Evolutionary conservation across 441 rosid species (phyloP), one percentile per base, ranked within the genome.

Genomic region (Pelargonium fulgidum): DNA sequence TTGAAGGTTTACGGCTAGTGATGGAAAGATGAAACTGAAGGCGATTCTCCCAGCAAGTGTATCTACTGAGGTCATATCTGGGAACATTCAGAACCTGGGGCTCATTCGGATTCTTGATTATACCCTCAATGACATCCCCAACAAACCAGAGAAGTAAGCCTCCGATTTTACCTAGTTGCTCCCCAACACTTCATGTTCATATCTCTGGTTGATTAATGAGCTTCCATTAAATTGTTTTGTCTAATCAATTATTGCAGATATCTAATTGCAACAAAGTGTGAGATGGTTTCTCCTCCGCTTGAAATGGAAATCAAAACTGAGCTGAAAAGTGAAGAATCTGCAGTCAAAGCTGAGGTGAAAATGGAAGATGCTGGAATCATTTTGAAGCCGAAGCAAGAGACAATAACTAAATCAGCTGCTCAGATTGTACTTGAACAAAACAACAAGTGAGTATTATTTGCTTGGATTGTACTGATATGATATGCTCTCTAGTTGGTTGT

Each of bases 351-450:
- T 42, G 85, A 78, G 41, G 50, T 26, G 16, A 73, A 76, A 26
- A 71, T 63, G 3, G 83, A 75, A 6, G 83, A 75, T 11, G 67
- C 68, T 62, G 74, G 78, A 45, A 62, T 89, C 42, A 39, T 77
- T 7, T 73, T 91, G 81, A 89, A 86, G 74, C 89, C 97, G 0
- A 93, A 91, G 79, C 89, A 86, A 67, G 91, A 82, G 47, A 73
- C 71, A 44, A 83, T 85, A 48, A 36, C 93, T 0, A 89, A 89
- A 73, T 93, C 97, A 2, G 98, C 92, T 36, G 90, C 95, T 70
- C 97, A 93, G 79, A 93, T 91, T n/a, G 83, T 91, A 2, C 79
- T 67, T 10, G 96, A 91, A 48, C 95, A 91, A 63, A 82, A 76
- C 22, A 76, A 77, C 74, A 91, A 91, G 98, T 93, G 76, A 85